Percentiles rank a stretch among this genome's conserved stretches.
phyloP scores from a whole-genome alignment of 305 asterid genomes.

The Rubia occidens region DNA sequence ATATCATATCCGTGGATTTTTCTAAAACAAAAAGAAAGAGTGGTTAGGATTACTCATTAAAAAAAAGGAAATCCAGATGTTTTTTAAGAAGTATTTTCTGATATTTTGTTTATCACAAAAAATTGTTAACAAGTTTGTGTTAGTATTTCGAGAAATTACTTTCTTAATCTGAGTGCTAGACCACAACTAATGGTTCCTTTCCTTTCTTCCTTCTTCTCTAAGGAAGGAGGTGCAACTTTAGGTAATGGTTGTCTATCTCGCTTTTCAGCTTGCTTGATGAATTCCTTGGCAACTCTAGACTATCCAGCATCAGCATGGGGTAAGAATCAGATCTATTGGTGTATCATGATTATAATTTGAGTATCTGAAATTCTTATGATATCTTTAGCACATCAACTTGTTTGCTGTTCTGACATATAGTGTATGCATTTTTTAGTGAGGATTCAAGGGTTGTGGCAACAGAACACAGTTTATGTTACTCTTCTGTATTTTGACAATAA shows the following conservation, averaged over 20 bases:
- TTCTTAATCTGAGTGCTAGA: background rate
- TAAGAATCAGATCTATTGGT: slow-evolving; percentile 9
- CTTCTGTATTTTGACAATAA: background rate
- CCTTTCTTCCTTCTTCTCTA: slow-evolving; percentile 2
- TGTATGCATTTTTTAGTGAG: background rate
- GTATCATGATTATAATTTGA: background rate
- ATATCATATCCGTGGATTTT: background rate
- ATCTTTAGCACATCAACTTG: slow-evolving; percentile 7
- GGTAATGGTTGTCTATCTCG: slow-evolving; percentile 43
- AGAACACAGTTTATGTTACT: background rate
- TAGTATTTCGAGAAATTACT: background rate
- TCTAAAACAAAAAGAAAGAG: background rate
- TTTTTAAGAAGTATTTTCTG: background rate
- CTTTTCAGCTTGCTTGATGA: slow-evolving; percentile 41
- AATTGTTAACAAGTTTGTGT: background rate
- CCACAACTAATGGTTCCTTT: background rate
- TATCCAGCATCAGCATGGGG: slow-evolving; percentile 46
- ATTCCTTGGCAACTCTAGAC: slow-evolving; percentile 35
- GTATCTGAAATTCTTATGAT: background rate
- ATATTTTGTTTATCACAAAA: background rate
- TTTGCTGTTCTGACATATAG: background rate
- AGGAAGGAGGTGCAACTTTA: slow-evolving; percentile 45
- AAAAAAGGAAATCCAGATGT: background rate
- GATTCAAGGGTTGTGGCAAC: background rate
- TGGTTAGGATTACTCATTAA: background rate